These are phyloP conservation scores for Cystofilobasidium capitatum DNA, from an alignment of 768 basidiomycete species.

Conservation along the genomic window DNA sequence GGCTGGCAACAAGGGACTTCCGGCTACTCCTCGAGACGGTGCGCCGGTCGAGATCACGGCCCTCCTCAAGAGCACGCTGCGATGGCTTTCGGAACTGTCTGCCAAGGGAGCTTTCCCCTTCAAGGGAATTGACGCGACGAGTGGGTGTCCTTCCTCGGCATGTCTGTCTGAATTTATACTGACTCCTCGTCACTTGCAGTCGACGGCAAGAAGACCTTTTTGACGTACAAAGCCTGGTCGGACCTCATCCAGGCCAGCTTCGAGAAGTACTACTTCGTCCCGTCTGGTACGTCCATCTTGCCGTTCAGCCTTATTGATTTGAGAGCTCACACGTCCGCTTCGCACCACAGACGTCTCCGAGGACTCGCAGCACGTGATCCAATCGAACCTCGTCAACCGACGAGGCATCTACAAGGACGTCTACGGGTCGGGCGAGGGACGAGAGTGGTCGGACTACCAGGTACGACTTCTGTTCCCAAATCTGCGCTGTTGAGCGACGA, in stretches of 20 bases:
- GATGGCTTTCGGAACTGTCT: conserved; percentile 71
- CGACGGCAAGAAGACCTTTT: conserved; percentile 53
- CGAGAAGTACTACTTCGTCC: conserved; percentile 84
- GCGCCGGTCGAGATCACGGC: conserved; percentile 94
- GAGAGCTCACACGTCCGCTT: not conserved
- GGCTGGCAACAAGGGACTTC: conserved; percentile 86
- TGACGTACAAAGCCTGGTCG: conserved; percentile 87
- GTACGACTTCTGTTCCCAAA: conserved; percentile 28
- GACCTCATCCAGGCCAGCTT: conserved; percentile 75
- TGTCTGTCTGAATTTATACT: conserved; percentile 5
- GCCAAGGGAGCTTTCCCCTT: conserved; percentile 67
- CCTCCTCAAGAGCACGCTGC: conserved; percentile 77
- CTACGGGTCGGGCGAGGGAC: conserved; percentile 70
- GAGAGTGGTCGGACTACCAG: conserved; percentile 97
- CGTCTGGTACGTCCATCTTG: conserved; percentile 49
- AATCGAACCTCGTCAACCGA: conserved; percentile 64
- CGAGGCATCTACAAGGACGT: conserved; percentile 99
- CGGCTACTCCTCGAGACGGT: conserved; percentile 93
- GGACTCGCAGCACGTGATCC: conserved; percentile 61
- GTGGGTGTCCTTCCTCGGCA: conserved; percentile 46
- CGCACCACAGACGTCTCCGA: conserved; percentile 52
- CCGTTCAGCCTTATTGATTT: not conserved
- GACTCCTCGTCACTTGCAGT: conserved; percentile 44
- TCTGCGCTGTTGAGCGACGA: too few relatives aligned
- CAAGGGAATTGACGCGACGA: conserved; percentile 68